phyloP scores from a whole-genome alignment of 108 stramenopile species.

The Skeletonema tropicum region DNA sequence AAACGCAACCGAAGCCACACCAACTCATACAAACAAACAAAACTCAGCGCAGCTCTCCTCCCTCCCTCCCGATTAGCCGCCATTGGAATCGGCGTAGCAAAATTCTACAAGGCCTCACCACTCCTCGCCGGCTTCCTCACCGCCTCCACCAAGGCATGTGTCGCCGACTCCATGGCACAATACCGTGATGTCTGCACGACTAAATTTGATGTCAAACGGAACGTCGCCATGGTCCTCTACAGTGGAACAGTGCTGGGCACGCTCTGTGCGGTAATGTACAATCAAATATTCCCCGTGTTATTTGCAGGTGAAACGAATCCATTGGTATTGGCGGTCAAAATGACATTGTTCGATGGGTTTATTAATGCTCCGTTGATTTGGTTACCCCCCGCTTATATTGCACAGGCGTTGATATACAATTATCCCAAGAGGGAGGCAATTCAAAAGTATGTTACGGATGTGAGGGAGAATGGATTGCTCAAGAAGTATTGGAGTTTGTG shows the following conservation, averaged over 20 bases:
- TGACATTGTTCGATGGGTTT: slow-evolving; percentile 21
- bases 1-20: too few species aligned
- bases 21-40: background rate
- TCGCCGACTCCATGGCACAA: slow-evolving; percentile 7
- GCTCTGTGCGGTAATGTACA: background rate
- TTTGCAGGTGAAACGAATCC: background rate
- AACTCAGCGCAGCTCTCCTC: background rate
- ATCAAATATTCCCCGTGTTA: background rate
- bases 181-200: slow-evolving; percentile 7
- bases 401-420: slow-evolving; percentile 20
- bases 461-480: slow-evolving; percentile 27
- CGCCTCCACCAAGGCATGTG: slow-evolving; percentile 16
- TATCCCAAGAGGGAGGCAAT: slow-evolving; percentile 16
- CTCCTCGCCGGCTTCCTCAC: slow-evolving; percentile 12
- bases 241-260: slow-evolving; percentile 3
- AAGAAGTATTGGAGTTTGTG: slow-evolving; percentile 50
- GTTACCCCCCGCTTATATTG: slow-evolving; percentile 35
- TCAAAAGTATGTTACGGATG: slow-evolving; percentile 25
- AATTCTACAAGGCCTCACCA: slow-evolving; percentile 20
- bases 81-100: background rate
- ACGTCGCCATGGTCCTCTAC: slow-evolving; percentile 1
- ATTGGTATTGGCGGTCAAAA: background rate
- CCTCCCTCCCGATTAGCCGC: slow-evolving; percentile 1
- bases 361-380: slow-evolving; percentile 30
- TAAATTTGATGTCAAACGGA: slow-evolving; percentile 4